Evolutionary conservation across 306 rosid genomes (phyloP), one percentile per base, ranked within the genome.

Genomic region (Casuarina cunninghamiana): DNA sequence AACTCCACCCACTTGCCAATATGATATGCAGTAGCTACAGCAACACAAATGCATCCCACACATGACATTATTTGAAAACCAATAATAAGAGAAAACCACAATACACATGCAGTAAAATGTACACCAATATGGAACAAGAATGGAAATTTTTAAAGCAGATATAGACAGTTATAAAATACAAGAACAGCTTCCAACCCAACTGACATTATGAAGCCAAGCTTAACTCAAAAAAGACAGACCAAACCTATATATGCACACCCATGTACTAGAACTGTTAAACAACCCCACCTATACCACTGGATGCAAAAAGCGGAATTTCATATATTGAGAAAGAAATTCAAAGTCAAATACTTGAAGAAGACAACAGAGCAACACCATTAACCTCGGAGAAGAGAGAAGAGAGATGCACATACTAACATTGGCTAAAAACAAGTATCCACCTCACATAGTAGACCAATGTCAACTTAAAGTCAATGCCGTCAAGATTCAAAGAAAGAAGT

Each of bases 1-100:
- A 54, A 71, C 66, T 68, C 50, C 60, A 48, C 50, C 54, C 67
- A 38, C 69, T 21, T 26, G 79, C 74, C 61, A 53, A 66, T 16
- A 69, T 62, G 39, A 44, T 10, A n/a, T 8, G 55, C 6, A 12
- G 50, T 39, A 66, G 19, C 42, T 5, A 41, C 16, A 17, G 32
- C 35, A 66, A 26, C 11, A 53, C 53, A 61, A 13, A 26, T 21
- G 71, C 63, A 21, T 60, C 16, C 78, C 7, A 63, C 5, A 53
- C 49, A 19, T n/a, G 48, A 55, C 26, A 12, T 48, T 21, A 48
- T 49, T 60, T 6, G 72, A 44, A 26, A 5, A 46, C 6, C 46
- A 17, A 53, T 11, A 74, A 5, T 21, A 19, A 32, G 3, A 17
- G 12, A 53, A 21, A n/a, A 58, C 26, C 7, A 17, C 19, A 8